A percentile compares a stretch with the other conserved stretches of the same genome.
Evolutionary conservation across 2,329 filamentous ascomycete species (phyloP).

Genomic region (Blastomyces silverae): DNA sequence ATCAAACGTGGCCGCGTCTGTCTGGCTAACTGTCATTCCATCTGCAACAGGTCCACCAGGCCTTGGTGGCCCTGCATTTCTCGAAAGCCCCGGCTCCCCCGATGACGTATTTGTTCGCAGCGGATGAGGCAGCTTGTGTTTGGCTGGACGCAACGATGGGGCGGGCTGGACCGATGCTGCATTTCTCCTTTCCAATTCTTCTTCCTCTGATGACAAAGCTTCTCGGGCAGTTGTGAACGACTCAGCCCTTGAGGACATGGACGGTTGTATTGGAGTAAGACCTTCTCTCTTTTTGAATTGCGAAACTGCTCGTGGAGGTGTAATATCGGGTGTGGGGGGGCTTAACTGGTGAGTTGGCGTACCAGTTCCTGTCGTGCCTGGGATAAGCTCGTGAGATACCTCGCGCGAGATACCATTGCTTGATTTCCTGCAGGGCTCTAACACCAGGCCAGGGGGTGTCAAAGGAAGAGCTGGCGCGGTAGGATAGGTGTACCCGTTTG

Average conservation of each 20-base stretch:
- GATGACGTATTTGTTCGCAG: conserved; percentile 18
- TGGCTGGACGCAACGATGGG: conserved; percentile 22
- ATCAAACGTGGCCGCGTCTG: conserved; percentile 39
- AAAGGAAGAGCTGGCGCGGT: conserved; percentile 32
- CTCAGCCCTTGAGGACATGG: conserved; percentile 54
- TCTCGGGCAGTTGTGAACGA: conserved; percentile 69
- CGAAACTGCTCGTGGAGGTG: conserved; percentile 52
- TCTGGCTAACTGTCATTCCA: conserved; percentile 1
- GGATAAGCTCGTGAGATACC: conserved; percentile 17
- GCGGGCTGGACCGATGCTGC: conserved; percentile 18
- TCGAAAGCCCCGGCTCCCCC: conserved; percentile 28
- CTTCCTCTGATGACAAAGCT: conserved; percentile 52
- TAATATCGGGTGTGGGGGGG: conserved; percentile 68
- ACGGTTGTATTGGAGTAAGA: conserved; percentile 48
- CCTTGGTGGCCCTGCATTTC: conserved; percentile 22
- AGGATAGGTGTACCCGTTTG: conserved; percentile 23
- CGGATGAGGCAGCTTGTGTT: conserved; percentile 21
- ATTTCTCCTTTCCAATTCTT: conserved; percentile 43
- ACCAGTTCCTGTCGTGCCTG: conserved; percentile 27
- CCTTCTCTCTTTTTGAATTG: conserved; percentile 29
- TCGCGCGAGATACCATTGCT: conserved; percentile 22
- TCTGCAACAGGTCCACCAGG: background rate
- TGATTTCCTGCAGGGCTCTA: conserved; percentile 19
- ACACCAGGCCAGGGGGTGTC: conserved; percentile 33
- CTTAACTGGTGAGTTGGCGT: conserved; percentile 61